Base-by-base conservation (phyloP, 192 early-diverging fungal species). In the Anaeromyces robustus region DNA sequence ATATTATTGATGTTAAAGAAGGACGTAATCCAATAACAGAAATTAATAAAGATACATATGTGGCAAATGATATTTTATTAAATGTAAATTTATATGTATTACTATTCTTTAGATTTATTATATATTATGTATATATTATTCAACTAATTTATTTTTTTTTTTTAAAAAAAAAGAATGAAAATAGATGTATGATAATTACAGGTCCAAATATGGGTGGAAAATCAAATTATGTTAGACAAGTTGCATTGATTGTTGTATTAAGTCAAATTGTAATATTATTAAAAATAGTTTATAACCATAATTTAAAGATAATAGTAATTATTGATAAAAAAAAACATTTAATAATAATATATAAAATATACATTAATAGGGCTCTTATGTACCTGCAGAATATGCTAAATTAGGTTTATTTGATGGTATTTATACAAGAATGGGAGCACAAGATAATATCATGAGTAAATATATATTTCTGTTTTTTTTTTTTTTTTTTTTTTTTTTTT, bases 131-230 rank as follows among this genome's bases (percentile, higher is more conserved):
- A 34, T 34, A 34, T 34, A 34, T 34, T 7, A 7, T 7, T 34
- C 4, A 7, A 34, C 12, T 7, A 7, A 34, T 34, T 7, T 34
- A 34, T 34, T 7, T 34, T 7, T 34, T 34, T 4, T 12, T 7
- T 34, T 34, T 34, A 7, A 7, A 34, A 34, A 7, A 7, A 39
- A 39, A 68, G 52, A 9, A 68, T 68, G 52, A 68, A 68, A 68
- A 68, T 68, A 68, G n/a, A 68, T 68, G 52, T 9, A 68, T 68
- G 52, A 68, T 68, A 28, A 68, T 68, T 68, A 91, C 87, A 0
- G 89, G 93, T 34, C 95, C 94, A 18, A 95, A 95, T 81, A 94
- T 96, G 94, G 93, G 93, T 5, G 94, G 94, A 31, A 91, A 93
- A 81, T 85, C 83, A 59, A 93, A 92, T 16, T 92, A 91, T 81